phyloP scores from a whole-genome alignment of 2,329 filamentous ascomycete species.

The Cladosporium sp. region DNA sequence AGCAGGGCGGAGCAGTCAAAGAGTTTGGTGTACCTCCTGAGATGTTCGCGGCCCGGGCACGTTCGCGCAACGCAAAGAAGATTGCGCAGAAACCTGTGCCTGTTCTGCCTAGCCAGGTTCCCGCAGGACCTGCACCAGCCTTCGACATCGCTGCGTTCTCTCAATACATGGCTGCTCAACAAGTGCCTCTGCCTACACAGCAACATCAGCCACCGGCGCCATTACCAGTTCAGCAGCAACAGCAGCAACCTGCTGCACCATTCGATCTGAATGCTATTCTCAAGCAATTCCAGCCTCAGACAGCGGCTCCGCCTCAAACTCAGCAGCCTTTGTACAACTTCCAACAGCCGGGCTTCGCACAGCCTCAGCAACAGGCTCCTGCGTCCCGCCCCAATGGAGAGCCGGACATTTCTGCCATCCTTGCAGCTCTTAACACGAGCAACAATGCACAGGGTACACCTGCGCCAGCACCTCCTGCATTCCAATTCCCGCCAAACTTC shows the following conservation, averaged over 20 bases:
- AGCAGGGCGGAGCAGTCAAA: slow-evolving; percentile 31
- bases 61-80: slow-evolving; percentile 2
- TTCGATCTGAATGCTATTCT: slow-evolving; percentile 11
- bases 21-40: slow-evolving; percentile 44
- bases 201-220: slow-evolving; percentile 20
- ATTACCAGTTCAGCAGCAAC: not conserved
- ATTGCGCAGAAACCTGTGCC: not conserved
- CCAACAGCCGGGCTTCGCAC: slow-evolving; percentile 10
- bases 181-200: slow-evolving; percentile 14
- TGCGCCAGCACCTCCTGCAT: not conserved
- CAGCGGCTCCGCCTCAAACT: slow-evolving; percentile 22
- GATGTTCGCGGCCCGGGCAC: slow-evolving; percentile 28
- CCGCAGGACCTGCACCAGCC: not conserved
- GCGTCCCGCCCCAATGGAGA: slow-evolving; percentile 22
- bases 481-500: slow-evolving; percentile 15
- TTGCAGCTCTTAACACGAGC: slow-evolving; percentile 30
- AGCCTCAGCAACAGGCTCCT: slow-evolving; percentile 8
- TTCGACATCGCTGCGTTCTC: slow-evolving; percentile 15
- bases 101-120: not conserved
- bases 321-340: slow-evolving; percentile 12
- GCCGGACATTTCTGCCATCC: slow-evolving; percentile 35
- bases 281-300: slow-evolving; percentile 21
- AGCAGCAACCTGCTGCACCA: slow-evolving; percentile 15
- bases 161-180: slow-evolving; percentile 17
- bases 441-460: slow-evolving; percentile 2